Base-by-base conservation (phyloP, 148 eudicot species). In the Silene uniflora region DNA sequence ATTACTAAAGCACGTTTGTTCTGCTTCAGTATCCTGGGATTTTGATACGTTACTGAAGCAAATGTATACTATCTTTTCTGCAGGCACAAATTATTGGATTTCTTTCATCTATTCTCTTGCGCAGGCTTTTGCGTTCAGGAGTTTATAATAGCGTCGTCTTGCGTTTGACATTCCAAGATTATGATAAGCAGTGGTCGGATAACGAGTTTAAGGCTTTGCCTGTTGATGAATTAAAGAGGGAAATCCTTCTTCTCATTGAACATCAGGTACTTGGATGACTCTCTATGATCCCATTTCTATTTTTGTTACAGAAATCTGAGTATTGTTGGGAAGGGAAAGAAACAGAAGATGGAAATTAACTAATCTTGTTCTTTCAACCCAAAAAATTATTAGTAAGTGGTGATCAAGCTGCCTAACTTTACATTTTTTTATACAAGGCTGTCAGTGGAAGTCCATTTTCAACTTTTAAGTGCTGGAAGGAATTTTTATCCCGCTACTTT, bases 81-180 rank as follows among this genome's bases (percentile, higher is more conserved):
- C 97, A 95, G 99, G 96, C 86, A 52, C 89, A 90, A 76, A 83
- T 88, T 61, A 75, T 82, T 58, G 87, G 91, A 62, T 82, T 91
- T 79, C 78, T 95, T 59, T 92, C 99, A 73, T 86, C 96, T 73
- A 89, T 95, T 58, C 86, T 95, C 84, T 84, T 89, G 76, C 91
- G 85, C 77, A 85, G 87, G 82, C 86, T 95, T 67, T 87, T 95
- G 77, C 85, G 81, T 83, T 93, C 97, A 55, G 97, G 93, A 61
- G 90, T 92, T 77, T 81, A 85, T 84, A 87, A 87, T 74, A 81
- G 79, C 78, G 60, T 78, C 76, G 91, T 81, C 78, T 77, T 95
- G 75, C 93, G 90, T 64, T 83, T 76, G 46, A 87, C 91, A 35
- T 84, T 95, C 67, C 88, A 80, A 80, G 90, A 88, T 76, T 88